Evolutionary conservation across 768 basidiomycete genomes (phyloP).

Genomic region (Auricularia heimuer): DNA sequence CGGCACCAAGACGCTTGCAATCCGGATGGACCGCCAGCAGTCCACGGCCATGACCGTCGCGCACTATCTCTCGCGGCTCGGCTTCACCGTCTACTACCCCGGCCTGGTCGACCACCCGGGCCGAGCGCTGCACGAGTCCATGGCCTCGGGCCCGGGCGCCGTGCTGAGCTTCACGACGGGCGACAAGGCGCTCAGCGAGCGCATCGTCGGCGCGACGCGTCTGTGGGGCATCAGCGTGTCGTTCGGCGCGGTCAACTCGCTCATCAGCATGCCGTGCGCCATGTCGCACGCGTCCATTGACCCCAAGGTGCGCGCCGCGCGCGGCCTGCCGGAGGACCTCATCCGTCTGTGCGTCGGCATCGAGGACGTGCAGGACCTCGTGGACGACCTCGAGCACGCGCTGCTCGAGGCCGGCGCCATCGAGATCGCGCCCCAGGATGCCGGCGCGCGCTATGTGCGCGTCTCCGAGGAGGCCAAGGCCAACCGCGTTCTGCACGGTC

Average conservation of each 20-base stretch:
- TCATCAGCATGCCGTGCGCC: conserved; percentile 98
- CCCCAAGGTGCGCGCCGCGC: conserved; percentile 85
- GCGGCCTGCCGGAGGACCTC: conserved; percentile 95
- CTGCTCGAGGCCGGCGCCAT: conserved; percentile 89
- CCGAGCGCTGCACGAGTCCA: conserved; percentile 79
- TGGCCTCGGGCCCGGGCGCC: conserved; percentile 85
- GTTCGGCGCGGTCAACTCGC: conserved; percentile 94
- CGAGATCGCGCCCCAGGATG: conserved; percentile 39
- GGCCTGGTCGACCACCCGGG: conserved; percentile 77
- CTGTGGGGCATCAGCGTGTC: conserved; percentile 98
- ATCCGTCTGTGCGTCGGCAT: conserved; percentile 98
- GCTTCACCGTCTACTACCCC: conserved; percentile 89
- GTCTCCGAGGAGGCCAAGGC: conserved; percentile 9
- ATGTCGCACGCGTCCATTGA: conserved; percentile 99
- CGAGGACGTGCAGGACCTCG: conserved; percentile 84
- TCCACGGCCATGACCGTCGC: conserved; percentile 74
- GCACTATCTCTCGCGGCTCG: conserved; percentile 70
- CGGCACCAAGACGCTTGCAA: conserved; percentile 90
- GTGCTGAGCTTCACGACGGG: conserved; percentile 93
- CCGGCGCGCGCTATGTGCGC: conserved; percentile 38
- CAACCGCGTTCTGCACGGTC: conserved; percentile 53
- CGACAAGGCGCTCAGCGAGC: conserved; percentile 81
- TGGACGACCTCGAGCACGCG: conserved; percentile 92
- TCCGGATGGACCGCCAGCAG: conserved; percentile 94
- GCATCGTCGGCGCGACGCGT: conserved; percentile 83